Evolutionary conservation across 2,329 filamentous ascomycete genomes (phyloP), one percentile per base, ranked within the genome.

Genomic region (Xylaria polymorpha): DNA sequence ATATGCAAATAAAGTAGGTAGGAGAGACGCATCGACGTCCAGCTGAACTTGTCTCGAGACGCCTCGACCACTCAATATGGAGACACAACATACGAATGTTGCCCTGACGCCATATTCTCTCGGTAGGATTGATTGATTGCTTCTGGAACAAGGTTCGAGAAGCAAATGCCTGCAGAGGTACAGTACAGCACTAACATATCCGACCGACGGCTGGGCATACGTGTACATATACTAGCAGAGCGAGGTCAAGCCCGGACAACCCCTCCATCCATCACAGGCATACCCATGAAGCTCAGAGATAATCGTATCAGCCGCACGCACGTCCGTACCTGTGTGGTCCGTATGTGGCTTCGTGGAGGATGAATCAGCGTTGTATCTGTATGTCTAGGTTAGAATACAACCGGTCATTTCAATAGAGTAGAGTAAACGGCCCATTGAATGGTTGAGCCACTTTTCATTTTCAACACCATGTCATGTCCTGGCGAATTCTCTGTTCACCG

Each of bases 121-220:
- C 39, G 18, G 39, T 41, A 51, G 39, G 44, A 43, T n/a, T 32
- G 44, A 43, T n/a, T 32, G 53, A 58, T 67, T 32, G 46, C 43
- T 57, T 53, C 55, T 55, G 35, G 59, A 67, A 51, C 53, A 63
- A 50, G 43, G 35, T 44, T 63, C 59, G 35, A 37, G 22, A 25
- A 61, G 39, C n/a, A 58, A 53, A 29, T 39, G 14, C 46, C 35
- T 62, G 12, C 51, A 39, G 20, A 29, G 25, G 25, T 4, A 29
- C 4, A 29, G 25, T 4, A 29, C 4, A 29, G 25, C 25, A 29
- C 3, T 15, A 35, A 44, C 5, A 35, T 46, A 39, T 22, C 51
- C 46, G 32, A 12, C 46, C 18, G 20, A 29, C 37, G 29, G 22
- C 25, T 29, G 25, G 18, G 20, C 18, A 43, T 58, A 12, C 14